Percentiles rank a stretch among this genome's conserved stretches.
Evolutionary conservation across 2,329 filamentous ascomycete species (phyloP).

Genomic region (Cytospora piceae): DNA sequence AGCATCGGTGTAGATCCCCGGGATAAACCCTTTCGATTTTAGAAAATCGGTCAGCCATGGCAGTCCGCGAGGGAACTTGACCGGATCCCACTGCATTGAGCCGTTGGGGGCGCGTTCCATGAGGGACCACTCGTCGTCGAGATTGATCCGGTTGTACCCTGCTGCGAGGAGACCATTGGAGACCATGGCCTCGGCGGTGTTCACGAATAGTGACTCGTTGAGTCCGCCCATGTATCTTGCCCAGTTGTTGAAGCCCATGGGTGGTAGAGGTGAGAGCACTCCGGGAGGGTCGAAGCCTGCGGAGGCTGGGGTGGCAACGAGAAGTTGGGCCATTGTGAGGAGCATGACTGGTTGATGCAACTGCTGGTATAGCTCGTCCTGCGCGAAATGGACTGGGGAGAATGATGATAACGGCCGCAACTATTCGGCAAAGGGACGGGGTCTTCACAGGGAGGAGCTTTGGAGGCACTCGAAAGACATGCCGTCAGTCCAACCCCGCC

Average conservation of each 20-base stretch:
- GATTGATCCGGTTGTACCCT: conserved; percentile 43
- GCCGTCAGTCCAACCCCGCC: neutral
- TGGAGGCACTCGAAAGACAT: neutral
- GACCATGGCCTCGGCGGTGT: conserved; percentile 51
- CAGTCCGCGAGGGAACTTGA: conserved; percentile 48
- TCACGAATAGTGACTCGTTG: conserved; percentile 51
- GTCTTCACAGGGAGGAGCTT: neutral
- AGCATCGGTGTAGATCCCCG: conserved; percentile 52
- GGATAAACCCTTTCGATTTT: conserved; percentile 44
- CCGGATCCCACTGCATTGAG: conserved; percentile 46
- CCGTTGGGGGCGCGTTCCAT: conserved; percentile 41
- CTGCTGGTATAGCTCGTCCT: neutral
- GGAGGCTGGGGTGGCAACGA: conserved; percentile 16
- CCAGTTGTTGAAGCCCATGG: conserved; percentile 60
- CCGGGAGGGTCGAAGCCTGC: conserved; percentile 28
- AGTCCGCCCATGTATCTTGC: conserved; percentile 51
- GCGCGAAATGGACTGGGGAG: neutral
- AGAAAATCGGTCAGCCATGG: conserved; percentile 46
- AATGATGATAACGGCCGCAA: neutral
- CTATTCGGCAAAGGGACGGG: neutral
- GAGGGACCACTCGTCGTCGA: conserved; percentile 51
- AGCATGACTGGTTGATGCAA: conserved; percentile 3
- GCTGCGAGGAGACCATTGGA: conserved; percentile 44
- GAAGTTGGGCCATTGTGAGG: conserved; percentile 25
- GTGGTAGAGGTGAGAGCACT: conserved; percentile 41